phyloP scores from a whole-genome alignment of 129 eudicot species.

The Escallonia rubra region DNA sequence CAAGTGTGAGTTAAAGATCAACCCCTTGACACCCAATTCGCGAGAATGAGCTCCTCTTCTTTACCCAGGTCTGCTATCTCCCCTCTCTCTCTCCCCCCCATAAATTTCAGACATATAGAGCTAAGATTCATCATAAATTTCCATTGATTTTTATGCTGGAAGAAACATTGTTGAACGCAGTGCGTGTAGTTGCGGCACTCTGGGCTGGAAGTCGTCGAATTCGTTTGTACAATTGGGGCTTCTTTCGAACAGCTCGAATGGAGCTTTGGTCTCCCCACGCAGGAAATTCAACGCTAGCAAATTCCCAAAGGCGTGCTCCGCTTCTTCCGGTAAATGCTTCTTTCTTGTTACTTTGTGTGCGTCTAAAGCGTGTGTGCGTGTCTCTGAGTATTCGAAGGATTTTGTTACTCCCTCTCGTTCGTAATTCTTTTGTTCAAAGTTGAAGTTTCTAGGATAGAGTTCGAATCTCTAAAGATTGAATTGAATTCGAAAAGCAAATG shows the following conservation, averaged over 20 bases:
- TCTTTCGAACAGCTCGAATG: conserved; percentile 17
- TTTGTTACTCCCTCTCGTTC: not conserved
- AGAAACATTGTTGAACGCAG: conserved; percentile 23
- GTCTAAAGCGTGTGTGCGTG: too few relatives aligned
- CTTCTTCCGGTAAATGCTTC: conserved; percentile 33
- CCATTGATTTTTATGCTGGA: too few relatives aligned
- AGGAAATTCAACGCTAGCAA: conserved; percentile 17
- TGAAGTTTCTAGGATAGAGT: too few relatives aligned
- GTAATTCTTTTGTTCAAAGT: too few relatives aligned
- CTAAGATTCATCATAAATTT: too few relatives aligned
- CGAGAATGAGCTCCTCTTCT: conserved; percentile 37
- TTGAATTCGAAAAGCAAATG: too few relatives aligned
- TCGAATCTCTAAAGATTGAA: too few relatives aligned
- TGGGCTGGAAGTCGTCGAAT: conserved; percentile 59
- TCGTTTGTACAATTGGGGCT: conserved; percentile 28
- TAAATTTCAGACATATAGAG: too few relatives aligned
- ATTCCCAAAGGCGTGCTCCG: conserved; percentile 28
- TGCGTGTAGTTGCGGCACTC: conserved; percentile 34
- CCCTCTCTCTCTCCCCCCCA: not conserved
- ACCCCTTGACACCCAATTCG: not conserved
- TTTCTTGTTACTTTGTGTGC: too few relatives aligned
- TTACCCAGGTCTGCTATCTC: conserved; percentile 18
- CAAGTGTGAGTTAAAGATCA: too few relatives aligned
- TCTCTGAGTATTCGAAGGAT: not conserved
- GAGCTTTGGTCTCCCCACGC: conserved; percentile 6